Conservation (phyloP, 2,329 filamentous ascomycete species). For the Penicillium hesseltinei region DNA sequence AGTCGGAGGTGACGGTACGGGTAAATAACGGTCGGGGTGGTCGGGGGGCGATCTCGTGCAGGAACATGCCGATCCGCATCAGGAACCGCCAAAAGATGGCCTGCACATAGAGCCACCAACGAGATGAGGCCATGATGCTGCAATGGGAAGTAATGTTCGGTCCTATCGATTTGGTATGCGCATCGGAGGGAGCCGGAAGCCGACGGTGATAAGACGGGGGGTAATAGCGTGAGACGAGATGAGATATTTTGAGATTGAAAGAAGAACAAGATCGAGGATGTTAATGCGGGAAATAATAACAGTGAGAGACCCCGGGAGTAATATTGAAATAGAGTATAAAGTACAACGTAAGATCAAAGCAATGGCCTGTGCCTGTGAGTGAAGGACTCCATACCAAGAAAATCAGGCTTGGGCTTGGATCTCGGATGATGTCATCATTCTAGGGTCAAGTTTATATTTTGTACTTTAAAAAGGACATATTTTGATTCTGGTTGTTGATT, state of each 20-base stretch:
- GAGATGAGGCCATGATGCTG: constrained; percentile 37
- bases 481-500: neutral
- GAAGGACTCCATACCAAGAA: constrained; percentile 7
- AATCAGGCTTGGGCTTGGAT: constrained; percentile 3
- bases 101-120: constrained; percentile 62
- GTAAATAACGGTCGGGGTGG: constrained; percentile 62
- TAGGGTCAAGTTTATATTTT: no score
- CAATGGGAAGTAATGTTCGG: constrained; percentile 12
- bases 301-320: neutral
- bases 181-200: neutral
- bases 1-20: constrained; percentile 52
- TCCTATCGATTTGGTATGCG: neutral
- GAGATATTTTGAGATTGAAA: neutral
- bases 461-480: no score
- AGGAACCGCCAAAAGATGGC: constrained; percentile 66
- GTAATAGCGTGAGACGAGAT: neutral
- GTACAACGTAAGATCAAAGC: neutral
- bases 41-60: constrained; percentile 62
- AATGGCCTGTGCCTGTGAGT: neutral
- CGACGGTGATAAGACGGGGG: neutral
- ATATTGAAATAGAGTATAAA: neutral
- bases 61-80: constrained; percentile 67
- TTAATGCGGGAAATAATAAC: neutral
- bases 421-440: constrained; percentile 3
- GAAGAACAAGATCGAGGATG: neutral